Evolutionary conservation across 257 asterid species (phyloP).

Genomic region (Solanum appendiculatum): DNA sequence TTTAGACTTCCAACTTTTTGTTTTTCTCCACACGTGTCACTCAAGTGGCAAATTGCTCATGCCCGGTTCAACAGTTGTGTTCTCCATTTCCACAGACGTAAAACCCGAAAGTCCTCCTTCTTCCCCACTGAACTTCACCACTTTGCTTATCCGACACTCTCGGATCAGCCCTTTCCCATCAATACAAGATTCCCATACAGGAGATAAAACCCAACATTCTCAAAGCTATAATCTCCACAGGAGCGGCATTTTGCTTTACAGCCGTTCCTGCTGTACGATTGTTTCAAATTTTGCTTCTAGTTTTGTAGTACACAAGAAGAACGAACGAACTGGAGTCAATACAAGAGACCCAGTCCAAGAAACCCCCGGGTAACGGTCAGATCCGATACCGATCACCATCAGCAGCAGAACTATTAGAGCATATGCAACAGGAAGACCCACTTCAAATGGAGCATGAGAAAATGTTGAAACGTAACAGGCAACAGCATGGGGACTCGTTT

Average conservation of each 20-base stretch:
- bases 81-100: neutral
- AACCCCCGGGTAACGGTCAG: constrained; percentile 83
- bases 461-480: constrained; percentile 41
- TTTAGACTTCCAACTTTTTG: too few relatives aligned
- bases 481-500: constrained; percentile 5
- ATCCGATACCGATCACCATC: constrained; percentile 96
- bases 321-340: constrained; percentile 29
- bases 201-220: neutral
- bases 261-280: neutral
- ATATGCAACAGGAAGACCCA: constrained; percentile 27
- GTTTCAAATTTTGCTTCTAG: neutral
- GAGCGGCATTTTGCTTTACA: neutral
- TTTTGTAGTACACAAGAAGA: neutral
- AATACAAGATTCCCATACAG: neutral
- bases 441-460: constrained; percentile 49
- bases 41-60: neutral
- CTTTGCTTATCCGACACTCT: neutral
- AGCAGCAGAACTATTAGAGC: constrained; percentile 55
- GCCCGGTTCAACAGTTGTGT: neutral
- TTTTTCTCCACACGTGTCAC: neutral
- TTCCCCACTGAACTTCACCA: neutral
- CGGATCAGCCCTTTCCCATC: neutral
- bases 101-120: neutral
- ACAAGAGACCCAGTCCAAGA: constrained; percentile 33
- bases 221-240: neutral